Evolutionary conservation across 352 stramenopile species (phyloP).

Genomic region (Pseudoperonospora humuli): DNA sequence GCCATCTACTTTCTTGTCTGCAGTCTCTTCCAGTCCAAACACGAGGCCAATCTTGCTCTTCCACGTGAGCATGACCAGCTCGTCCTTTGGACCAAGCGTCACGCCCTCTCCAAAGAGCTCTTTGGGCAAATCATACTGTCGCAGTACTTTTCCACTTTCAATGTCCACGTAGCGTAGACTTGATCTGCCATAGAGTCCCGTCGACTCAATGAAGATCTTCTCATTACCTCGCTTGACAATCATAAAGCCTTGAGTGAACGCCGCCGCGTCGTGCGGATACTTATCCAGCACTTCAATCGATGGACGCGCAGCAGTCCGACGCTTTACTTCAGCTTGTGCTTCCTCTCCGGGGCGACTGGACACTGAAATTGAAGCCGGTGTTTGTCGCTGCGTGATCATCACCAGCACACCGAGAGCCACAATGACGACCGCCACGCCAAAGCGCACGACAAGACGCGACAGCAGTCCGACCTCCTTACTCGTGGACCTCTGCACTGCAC

Average conservation of each 20-base stretch:
- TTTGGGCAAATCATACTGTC: conserved; percentile 41
- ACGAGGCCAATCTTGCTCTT: conserved; percentile 83
- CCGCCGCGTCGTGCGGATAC: conserved; percentile 70
- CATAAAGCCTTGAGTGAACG: conserved; percentile 83
- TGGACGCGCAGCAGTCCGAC: conserved; percentile 8
- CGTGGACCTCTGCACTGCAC: conserved; percentile 1
- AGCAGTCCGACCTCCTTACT: conserved; percentile 17
- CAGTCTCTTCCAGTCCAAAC: conserved; percentile 47
- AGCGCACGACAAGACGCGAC: conserved; percentile 28
- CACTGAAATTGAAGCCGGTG: background rate
- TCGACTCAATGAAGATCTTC: conserved; percentile 90
- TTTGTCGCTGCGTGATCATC: conserved; percentile 7
- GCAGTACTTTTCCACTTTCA: conserved; percentile 67
- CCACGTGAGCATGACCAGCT: conserved; percentile 90
- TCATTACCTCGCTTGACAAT: conserved; percentile 43
- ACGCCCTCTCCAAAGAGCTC: conserved; percentile 90
- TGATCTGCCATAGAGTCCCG: conserved; percentile 84
- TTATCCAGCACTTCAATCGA: conserved; percentile 53
- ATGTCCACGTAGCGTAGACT: conserved; percentile 84
- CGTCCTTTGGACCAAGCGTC: conserved; percentile 49
- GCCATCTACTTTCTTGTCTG: conserved; percentile 14
- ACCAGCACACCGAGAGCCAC: conserved; percentile 18
- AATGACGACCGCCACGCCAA: conserved; percentile 21
- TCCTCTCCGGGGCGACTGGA: conserved; percentile 6
- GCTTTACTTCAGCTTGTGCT: conserved; percentile 11